phyloP scores from a whole-genome alignment of 1,284 basidiomycete species.

The Trichosporon inkin region DNA sequence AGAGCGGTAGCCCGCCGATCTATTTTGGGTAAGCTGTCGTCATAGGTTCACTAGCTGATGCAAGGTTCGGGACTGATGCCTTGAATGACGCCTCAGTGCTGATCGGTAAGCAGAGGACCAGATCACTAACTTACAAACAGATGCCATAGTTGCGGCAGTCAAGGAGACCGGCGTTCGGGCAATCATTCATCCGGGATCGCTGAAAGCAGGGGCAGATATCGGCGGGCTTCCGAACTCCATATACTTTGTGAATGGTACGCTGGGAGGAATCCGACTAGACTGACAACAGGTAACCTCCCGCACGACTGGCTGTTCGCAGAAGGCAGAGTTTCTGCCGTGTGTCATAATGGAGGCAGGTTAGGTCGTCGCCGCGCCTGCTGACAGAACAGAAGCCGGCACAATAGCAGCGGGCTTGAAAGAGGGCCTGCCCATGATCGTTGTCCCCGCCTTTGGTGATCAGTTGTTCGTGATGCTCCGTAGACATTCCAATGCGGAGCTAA shows the following conservation, averaged over 20 bases:
- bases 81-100: slow-evolving; percentile 58
- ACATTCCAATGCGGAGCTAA: slow-evolving; percentile 51
- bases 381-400: slow-evolving; percentile 57
- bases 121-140: slow-evolving; percentile 33
- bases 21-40: slow-evolving; percentile 57
- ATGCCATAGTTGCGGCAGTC: slow-evolving; percentile 59
- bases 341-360: slow-evolving; percentile 60
- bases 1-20: slow-evolving; percentile 57
- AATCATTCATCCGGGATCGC: slow-evolving; percentile 63
- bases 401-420: slow-evolving; percentile 62
- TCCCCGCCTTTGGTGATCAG: slow-evolving; percentile 70
- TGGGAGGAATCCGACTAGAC: not conserved
- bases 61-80: slow-evolving; percentile 62
- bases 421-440: slow-evolving; percentile 62
- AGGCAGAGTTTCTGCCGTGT: slow-evolving; percentile 59
- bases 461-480: slow-evolving; percentile 32
- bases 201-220: slow-evolving; percentile 54
- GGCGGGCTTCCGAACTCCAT: slow-evolving; percentile 55
- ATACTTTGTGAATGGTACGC: slow-evolving; percentile 55
- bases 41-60: not conserved
- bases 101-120: slow-evolving; percentile 36
- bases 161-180: slow-evolving; percentile 57
- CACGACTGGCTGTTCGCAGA: slow-evolving; percentile 67
- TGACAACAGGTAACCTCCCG: slow-evolving; percentile 57
- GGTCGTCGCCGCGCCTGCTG: not conserved